Conservation (phyloP, 164 flowering plant genomes). For the Nymphaea colorata region DNA sequence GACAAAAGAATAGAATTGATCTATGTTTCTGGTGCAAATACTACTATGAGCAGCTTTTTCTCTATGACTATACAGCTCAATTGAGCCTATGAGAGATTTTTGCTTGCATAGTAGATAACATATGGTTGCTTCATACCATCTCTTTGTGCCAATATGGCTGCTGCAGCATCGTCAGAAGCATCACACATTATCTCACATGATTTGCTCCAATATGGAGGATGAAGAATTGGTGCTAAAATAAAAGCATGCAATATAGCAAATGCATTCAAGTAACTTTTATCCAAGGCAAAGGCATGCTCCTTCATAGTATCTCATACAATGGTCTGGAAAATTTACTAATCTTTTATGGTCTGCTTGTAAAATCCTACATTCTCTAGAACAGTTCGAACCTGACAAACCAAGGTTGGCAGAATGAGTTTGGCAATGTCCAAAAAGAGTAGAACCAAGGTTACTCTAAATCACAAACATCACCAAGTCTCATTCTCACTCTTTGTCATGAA, state of each 20-base stretch:
- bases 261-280: not conserved
- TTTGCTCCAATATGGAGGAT: not conserved
- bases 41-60: too few relatives aligned
- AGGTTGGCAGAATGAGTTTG: too few relatives aligned
- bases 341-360: too few relatives aligned
- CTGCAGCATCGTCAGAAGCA: not conserved
- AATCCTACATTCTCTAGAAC: too few relatives aligned
- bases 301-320: too few relatives aligned
- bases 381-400: too few relatives aligned
- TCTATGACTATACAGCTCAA: too few relatives aligned
- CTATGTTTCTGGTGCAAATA: not conserved
- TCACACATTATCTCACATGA: not conserved
- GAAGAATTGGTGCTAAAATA: not conserved
- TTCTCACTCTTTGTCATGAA: too few relatives aligned
- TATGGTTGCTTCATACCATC: not conserved
- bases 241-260: not conserved
- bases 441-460: too few relatives aligned
- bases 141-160: not conserved
- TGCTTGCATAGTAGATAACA: not conserved
- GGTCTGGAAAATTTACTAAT: too few relatives aligned
- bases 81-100: not conserved
- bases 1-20: not conserved
- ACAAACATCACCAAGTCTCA: too few relatives aligned
- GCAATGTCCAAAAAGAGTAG: too few relatives aligned
- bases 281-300: not conserved